Conservation (phyloP, 257 asterid genomes). For the Solanum ossicruentum region DNA sequence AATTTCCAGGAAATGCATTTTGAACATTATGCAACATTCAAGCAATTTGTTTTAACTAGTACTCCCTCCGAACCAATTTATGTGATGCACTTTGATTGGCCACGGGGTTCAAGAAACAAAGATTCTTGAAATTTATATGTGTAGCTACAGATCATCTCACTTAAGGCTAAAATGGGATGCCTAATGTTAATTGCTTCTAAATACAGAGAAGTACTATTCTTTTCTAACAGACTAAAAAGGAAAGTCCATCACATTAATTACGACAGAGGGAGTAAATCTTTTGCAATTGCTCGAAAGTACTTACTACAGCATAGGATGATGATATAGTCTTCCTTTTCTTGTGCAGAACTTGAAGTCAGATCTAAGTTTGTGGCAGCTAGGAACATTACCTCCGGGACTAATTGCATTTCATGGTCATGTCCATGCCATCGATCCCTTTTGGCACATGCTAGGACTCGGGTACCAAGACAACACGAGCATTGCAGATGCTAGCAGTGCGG, state of each 20-base stretch:
- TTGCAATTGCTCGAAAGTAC: background rate
- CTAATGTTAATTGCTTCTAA: background rate
- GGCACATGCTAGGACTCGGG: conserved; percentile 98
- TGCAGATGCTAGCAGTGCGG: conserved; percentile 64
- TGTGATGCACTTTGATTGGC: background rate
- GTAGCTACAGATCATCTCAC: background rate
- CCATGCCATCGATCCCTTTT: conserved; percentile 55
- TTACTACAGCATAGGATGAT: background rate
- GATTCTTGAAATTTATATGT: background rate
- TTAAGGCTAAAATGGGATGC: background rate
- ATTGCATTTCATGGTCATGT: conserved; percentile 87
- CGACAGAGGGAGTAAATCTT: background rate
- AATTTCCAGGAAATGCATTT: background rate
- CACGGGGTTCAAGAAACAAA: background rate
- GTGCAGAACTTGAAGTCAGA: conserved; percentile 86
- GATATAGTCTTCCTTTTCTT: background rate
- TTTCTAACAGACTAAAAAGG: too few relatives aligned
- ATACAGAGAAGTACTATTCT: background rate
- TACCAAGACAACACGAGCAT: conserved; percentile 80
- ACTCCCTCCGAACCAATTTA: background rate
- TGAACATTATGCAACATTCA: background rate
- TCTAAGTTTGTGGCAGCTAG: conserved; percentile 94
- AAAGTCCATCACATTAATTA: too few relatives aligned
- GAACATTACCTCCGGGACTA: conserved; percentile 90
- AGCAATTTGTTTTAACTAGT: background rate